Evolutionary conservation across 2,329 filamentous ascomycete species (phyloP), one percentile per base, ranked within the genome.

Genomic region (Cryphonectria naterciae): DNA sequence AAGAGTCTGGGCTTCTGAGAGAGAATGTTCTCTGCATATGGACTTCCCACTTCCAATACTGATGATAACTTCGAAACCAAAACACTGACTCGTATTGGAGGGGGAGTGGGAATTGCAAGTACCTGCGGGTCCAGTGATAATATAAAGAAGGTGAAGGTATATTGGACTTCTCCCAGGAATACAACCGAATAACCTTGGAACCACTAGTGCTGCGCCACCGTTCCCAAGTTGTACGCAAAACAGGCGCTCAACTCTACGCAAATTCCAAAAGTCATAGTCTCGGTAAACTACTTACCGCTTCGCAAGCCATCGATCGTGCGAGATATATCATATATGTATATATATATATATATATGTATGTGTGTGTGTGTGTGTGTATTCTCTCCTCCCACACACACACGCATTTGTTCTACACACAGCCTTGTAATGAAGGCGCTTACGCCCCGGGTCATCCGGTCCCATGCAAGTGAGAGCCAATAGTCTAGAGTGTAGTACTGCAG

Each of bases 161-260:
- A 35, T 32, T 58, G 54, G 25, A 58, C 54, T 58, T 32, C n/a
- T 58, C 13, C 28, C 25, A 8, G 54, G 28, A 35, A 58, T 17
- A 8, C 5, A 49, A 49, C 46, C 46, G n/a, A 49, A 49, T 22
- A 49, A n/a, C 46, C 46, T 49, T 49, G 46, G 46, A 64, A 28
- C 7, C 37, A 64, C 25, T 64, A 64, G 61, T 11, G 61, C n/a
- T 43, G 41, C 61, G 61, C 61, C 41, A 64, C 37, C 13, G 61
- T 22, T 46, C 46, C 46, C 46, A n/a, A 19, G n/a, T 28, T 64
- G 37, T 58, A 32, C 6, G 25, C 28, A 28, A 32, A n/a, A 64
- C 61, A n/a, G 61, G 61, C 41, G 39, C 28, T 28, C 41, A 64
- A 39, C n/a, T 46, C 60, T 43, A 64, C n/a, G 19, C 37, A 64